Evolutionary conservation across 2,329 filamentous ascomycete genomes (phyloP), one percentile per base, ranked within the genome.

Genomic region (Botrytis tulipae): DNA sequence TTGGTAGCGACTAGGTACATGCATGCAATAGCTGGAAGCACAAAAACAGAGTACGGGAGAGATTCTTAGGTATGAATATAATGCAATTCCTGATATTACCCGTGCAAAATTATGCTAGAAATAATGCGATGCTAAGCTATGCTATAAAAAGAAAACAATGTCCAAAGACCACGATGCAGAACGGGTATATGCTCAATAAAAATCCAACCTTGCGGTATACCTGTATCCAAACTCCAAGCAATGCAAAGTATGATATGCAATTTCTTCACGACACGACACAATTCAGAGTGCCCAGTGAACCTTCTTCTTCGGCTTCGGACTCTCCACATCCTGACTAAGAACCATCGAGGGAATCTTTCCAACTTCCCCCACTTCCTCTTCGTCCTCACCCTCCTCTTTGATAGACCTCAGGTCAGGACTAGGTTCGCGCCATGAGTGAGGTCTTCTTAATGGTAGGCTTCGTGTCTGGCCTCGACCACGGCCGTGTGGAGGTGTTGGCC

Each of bases 391-490:
- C 74, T 80, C 80, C 74, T 81, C 80, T 40, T 70, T 73, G 66
- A 82, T 82, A 22, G 77, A 73, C 29, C 73, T 79, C 32, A 82
- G 77, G 42, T 80, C 80, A 37, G 79, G 80, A 70, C 79, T 80
- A 22, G 80, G 80, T 66, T 75, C 75, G 35, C 77, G 76, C 80
- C 80, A 82, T 57, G 78, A 78, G 65, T 78, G 78, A 35, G 76
- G 76, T 63, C 80, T 74, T 51, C 76, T 72, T 4, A 75, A 75
- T 37, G 75, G 76, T 25, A 79, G 29, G 60, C 77, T 80, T 51
- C 78, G 74, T 20, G 78, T 78, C 67, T 78, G 74, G 12, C 78
- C 78, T 61, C 78, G 70, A 29, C 77, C 79, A 59, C 76, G 66
- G 35, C 75, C 73, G 51, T 70, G 57, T 18, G 66, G 66, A 12